Evolutionary conservation across 345 rosid genomes (phyloP).

Genomic region (Trapa bicornis): DNA sequence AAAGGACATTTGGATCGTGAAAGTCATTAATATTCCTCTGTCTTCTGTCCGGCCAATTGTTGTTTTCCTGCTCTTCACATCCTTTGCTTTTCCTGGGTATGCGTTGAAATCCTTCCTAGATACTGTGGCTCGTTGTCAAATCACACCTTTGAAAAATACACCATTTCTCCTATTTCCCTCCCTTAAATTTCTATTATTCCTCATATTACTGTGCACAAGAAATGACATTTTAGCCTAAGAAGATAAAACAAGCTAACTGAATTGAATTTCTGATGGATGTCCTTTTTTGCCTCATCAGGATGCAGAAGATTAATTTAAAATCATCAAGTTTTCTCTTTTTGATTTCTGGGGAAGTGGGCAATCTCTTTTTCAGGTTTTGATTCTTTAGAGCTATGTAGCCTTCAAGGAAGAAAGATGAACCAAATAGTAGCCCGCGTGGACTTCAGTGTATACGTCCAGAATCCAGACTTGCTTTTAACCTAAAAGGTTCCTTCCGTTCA

Average conservation of each 20-base stretch:
- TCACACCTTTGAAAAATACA: too few relatives aligned
- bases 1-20: too few relatives aligned
- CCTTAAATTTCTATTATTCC: too few relatives aligned
- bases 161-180: too few relatives aligned
- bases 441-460: slow-evolving; percentile 39
- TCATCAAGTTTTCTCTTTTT: background rate
- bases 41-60: too few relatives aligned
- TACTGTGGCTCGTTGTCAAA: too few relatives aligned
- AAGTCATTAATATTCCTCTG: too few relatives aligned
- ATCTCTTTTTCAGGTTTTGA: slow-evolving; percentile 4
- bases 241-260: background rate
- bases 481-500: slow-evolving; percentile 21
- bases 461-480: slow-evolving; percentile 23
- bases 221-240: too few relatives aligned
- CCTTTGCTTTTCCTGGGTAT: too few relatives aligned
- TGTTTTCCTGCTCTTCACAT: too few relatives aligned
- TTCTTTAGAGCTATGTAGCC: background rate
- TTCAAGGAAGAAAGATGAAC: background rate
- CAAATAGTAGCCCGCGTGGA: slow-evolving; percentile 30
- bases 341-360: background rate
- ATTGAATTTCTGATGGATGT: background rate
- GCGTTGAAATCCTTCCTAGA: too few relatives aligned
- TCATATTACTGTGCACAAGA: too few relatives aligned
- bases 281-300: background rate
- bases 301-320: background rate